Evolutionary conservation across 495 filamentous ascomycete species (phyloP).

Genomic region (Neurospora sp.): DNA sequence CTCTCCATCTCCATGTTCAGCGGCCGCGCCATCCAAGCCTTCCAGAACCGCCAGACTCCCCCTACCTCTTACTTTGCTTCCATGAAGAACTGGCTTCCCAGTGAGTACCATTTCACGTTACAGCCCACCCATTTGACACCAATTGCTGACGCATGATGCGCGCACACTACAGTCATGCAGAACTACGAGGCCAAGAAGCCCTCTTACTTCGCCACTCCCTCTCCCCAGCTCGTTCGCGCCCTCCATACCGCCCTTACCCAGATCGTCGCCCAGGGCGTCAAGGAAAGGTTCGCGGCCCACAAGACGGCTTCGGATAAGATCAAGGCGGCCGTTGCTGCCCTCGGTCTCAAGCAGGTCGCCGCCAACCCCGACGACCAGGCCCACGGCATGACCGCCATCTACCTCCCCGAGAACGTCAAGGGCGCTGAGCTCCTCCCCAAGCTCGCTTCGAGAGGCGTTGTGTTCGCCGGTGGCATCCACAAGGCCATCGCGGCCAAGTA

Average conservation of each 20-base stretch:
- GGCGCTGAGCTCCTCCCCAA: slow-evolving; percentile 76
- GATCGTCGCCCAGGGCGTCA: slow-evolving; percentile 67
- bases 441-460: slow-evolving; percentile 78
- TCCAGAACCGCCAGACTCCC: slow-evolving; percentile 68
- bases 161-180: slow-evolving; percentile 61
- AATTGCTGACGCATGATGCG: not conserved
- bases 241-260: slow-evolving; percentile 87
- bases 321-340: slow-evolving; percentile 65
- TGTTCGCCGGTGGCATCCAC: slow-evolving; percentile 92
- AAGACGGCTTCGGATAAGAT: slow-evolving; percentile 64
- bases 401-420: slow-evolving; percentile 74
- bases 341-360: slow-evolving; percentile 82
- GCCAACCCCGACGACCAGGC: slow-evolving; percentile 80
- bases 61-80: slow-evolving; percentile 85
- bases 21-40: slow-evolving; percentile 73
- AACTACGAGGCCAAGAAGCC: slow-evolving; percentile 97
- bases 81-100: slow-evolving; percentile 94
- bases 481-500: slow-evolving; percentile 57
- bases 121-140: not conserved
- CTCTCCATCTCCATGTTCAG: slow-evolving; percentile 88
- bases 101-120: slow-evolving; percentile 29
- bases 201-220: slow-evolving; percentile 94
- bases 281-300: slow-evolving; percentile 74
- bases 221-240: slow-evolving; percentile 87
- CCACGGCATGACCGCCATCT: slow-evolving; percentile 96